Conservation (phyloP, 2,329 filamentous ascomycete species). For the Arthrobotrys sinensis region DNA sequence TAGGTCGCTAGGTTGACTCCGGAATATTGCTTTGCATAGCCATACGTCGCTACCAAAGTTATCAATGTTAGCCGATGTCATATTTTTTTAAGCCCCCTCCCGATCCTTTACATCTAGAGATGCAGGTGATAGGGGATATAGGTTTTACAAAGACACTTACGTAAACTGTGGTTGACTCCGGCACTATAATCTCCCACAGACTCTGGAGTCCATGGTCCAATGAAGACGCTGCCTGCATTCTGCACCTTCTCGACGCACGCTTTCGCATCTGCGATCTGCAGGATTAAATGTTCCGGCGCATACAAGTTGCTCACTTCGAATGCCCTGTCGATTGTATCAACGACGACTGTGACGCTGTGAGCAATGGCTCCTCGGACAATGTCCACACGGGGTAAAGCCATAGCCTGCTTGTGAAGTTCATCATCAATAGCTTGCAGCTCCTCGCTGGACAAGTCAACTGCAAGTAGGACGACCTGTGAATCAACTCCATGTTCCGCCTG, state of each 20-base stretch:
- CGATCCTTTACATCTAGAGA: constrained; percentile 1
- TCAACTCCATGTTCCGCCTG: constrained; percentile 98
- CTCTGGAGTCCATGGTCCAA: constrained; percentile 96
- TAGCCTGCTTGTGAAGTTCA: constrained; percentile 88
- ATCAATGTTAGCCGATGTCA: constrained; percentile 50
- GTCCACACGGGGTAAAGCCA: constrained; percentile 88
- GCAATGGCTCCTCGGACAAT: constrained; percentile 91
- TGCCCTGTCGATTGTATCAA: constrained; percentile 79
- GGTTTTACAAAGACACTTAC: constrained; percentile 74
- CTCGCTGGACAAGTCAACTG: constrained; percentile 81
- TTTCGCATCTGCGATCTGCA: constrained; percentile 86
- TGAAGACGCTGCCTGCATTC: constrained; percentile 96
- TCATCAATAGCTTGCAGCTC: constrained; percentile 88
- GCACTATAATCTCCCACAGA: constrained; percentile 98
- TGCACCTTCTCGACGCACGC: constrained; percentile 82
- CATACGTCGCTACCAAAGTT: constrained; percentile 83
- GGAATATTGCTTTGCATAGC: constrained; percentile 98
- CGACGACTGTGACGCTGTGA: constrained; percentile 89
- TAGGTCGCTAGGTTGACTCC: constrained; percentile 97
- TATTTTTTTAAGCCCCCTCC: constrained; percentile 20
- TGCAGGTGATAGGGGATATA: constrained; percentile 12
- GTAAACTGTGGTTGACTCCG: constrained; percentile 96
- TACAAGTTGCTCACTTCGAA: constrained; percentile 91
- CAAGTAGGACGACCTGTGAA: constrained; percentile 93
- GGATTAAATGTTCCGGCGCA: constrained; percentile 94